Percentiles rank a stretch among this genome's conserved stretches.
phyloP scores from a whole-genome alignment of 176 grass and related monocot genomes.

The Metroxylon sagu region DNA sequence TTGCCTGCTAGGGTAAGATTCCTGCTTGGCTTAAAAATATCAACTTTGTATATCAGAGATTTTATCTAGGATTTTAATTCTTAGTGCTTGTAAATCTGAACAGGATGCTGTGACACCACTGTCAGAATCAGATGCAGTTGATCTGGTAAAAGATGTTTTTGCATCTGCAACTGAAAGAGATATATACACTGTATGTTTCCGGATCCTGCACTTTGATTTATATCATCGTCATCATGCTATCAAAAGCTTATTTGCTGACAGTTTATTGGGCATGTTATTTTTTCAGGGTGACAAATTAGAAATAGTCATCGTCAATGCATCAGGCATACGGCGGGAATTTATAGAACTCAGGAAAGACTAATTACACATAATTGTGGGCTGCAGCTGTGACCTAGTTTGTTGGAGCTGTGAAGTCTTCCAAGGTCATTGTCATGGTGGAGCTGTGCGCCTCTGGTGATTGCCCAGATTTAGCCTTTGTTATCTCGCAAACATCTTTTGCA shows the following conservation, averaged over 20 bases:
- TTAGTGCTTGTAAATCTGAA: constrained; percentile 11
- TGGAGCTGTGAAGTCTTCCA: too few species aligned
- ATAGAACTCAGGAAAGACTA: constrained; percentile 90
- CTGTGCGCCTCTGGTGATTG: too few species aligned
- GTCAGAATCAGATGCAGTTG: constrained; percentile 68
- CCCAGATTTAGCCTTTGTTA: too few species aligned
- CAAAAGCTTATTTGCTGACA: too few species aligned
- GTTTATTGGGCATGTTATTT: not conserved
- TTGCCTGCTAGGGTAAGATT: constrained; percentile 59
- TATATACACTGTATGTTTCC: constrained; percentile 79
- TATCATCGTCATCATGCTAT: not conserved
- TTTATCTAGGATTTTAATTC: not conserved
- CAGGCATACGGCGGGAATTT: constrained; percentile 58
- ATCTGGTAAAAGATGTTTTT: constrained; percentile 97
- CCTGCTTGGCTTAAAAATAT: too few species aligned
- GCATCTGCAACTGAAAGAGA: constrained; percentile 98
- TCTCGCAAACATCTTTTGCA: too few species aligned
- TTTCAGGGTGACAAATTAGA: constrained; percentile 87
- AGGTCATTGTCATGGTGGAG: too few species aligned
- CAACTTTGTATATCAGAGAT: too few species aligned
- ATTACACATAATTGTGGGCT: not conserved
- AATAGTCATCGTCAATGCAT: constrained; percentile 82
- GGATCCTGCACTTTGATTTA: not conserved
- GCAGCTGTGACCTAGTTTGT: too few species aligned
- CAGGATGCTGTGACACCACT: constrained; percentile 94